Evolutionary conservation across 495 filamentous ascomycete species (phyloP).

Genomic region (Podospora sp.): DNA sequence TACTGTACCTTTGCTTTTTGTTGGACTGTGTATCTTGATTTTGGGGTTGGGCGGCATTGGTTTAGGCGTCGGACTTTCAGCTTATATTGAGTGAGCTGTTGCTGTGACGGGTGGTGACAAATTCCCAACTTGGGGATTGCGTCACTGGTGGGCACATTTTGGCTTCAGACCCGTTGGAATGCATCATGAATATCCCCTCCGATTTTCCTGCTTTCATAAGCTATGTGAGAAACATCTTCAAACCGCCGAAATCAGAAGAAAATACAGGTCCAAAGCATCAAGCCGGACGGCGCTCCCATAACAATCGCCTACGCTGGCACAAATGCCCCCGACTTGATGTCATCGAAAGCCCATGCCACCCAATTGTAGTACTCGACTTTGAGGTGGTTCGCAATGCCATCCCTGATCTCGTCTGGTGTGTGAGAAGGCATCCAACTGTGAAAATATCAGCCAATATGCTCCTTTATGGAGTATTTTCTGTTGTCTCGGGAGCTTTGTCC

Average conservation of each 20-base stretch:
- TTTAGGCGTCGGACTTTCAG: neutral
- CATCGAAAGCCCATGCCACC: slow-evolving; percentile 27
- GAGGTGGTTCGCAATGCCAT: slow-evolving; percentile 26
- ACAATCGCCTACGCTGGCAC: slow-evolving; percentile 6
- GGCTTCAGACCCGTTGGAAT: neutral
- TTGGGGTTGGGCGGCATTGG: neutral
- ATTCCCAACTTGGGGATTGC: neutral
- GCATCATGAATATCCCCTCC: no score
- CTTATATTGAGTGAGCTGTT: neutral
- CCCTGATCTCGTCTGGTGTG: slow-evolving; percentile 22
- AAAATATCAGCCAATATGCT: no score
- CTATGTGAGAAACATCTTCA: no score
- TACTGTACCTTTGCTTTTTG: slow-evolving; percentile 5
- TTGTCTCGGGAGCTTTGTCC: no score
- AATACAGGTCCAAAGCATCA: neutral
- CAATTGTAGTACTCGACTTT: slow-evolving; percentile 32
- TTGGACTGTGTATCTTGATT: neutral
- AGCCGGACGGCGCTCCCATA: neutral
- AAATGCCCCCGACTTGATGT: slow-evolving; percentile 19
- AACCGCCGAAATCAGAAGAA: no score
- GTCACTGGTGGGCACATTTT: neutral
- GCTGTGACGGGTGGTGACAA: neutral
- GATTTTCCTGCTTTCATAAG: no score
- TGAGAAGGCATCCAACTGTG: slow-evolving; percentile 26
- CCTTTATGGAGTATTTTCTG: no score